Base-by-base conservation (phyloP, 306 rosid species). In the Sophora flavescens region DNA sequence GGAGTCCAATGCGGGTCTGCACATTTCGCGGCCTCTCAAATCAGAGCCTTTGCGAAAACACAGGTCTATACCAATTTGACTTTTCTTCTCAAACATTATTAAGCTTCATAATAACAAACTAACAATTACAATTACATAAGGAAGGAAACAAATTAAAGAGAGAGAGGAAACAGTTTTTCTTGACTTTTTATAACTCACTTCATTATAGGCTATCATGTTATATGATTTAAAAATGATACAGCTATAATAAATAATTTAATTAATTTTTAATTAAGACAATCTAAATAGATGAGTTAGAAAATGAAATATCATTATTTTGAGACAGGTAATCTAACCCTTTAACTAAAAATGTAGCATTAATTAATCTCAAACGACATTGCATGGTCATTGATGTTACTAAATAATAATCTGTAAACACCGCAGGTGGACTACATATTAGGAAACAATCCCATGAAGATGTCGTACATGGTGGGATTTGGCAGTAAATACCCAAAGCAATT, bases 401-500 rank as follows among this genome's bases (percentile, higher is more conserved):
- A 77, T 16, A 44, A 44, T 38, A 44, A 44, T 38, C 7, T 33
- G 8, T 62, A 22, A 22, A 17, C 42, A 13, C 7, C 6, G 30
- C 79, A 93, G 97, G 91, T 91, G 92, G 96, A 90, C 58, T 94
- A 94, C 69, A 90, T 90, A 73, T 81, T 91, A 35, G 97, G 97
- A 82, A 81, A 78, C 47, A 94, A 94, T 81, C 96, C 97, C 3
- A 80, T 76, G 91, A 85, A 85, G 1, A 87, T 84, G 83, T 87
- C 95, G 0, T 91, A 90, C 86, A 90, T 91, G 98, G 89, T 90
- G 44, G 98, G 97, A 36, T 90, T 84, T 80, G 96, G 97, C 3
- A 76, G 65, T 70, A 90, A 82, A 74, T 94, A 85, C 67, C 93
- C 98, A 36, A 70, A 18, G 41, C 89, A 90, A 45, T 35, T 89